Percentiles rank a stretch among this genome's conserved stretches.
Conservation (phyloP, 805 yeast species). For the Kluyveromyces aestuarii region DNA sequence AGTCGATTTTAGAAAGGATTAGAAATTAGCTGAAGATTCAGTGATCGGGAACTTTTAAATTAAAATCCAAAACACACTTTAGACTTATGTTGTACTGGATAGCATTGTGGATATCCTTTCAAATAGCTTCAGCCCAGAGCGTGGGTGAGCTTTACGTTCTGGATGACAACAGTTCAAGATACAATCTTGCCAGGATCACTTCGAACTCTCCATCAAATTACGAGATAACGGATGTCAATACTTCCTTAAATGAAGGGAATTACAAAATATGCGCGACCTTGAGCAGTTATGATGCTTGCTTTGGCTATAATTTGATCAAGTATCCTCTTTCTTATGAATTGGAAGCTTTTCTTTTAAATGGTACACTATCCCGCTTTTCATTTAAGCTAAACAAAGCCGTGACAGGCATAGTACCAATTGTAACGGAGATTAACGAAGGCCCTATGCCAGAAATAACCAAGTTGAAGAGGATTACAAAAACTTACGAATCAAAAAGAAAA, state of each 20-base stretch:
- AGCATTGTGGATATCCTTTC: neutral
- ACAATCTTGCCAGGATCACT: constrained; percentile 20
- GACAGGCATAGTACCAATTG: constrained; percentile 12
- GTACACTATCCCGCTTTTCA: constrained; percentile 8
- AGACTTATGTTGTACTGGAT: neutral
- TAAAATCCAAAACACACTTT: neutral
- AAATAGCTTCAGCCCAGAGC: neutral
- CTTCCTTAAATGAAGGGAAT: constrained; percentile 3
- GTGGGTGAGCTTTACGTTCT: neutral
- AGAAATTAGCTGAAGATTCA: neutral
- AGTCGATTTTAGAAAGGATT: too few relatives aligned
- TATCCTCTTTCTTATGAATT: constrained; percentile 19
- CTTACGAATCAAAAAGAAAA: constrained; percentile 21
- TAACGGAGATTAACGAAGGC: constrained; percentile 12
- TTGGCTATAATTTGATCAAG: constrained; percentile 14
- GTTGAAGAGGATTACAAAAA: constrained; percentile 23
- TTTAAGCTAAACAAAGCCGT: constrained; percentile 9
- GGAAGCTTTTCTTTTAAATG: neutral
- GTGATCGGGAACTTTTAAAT: too few relatives aligned
- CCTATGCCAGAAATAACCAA: constrained; percentile 15
- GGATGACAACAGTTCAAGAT: constrained; percentile 18
- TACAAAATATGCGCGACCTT: constrained; percentile 17
- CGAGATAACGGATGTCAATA: constrained; percentile 3
- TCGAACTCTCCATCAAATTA: neutral
- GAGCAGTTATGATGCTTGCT: constrained; percentile 14